phyloP scores from a whole-genome alignment of 345 rosid genomes.

The Brassica napus region DNA sequence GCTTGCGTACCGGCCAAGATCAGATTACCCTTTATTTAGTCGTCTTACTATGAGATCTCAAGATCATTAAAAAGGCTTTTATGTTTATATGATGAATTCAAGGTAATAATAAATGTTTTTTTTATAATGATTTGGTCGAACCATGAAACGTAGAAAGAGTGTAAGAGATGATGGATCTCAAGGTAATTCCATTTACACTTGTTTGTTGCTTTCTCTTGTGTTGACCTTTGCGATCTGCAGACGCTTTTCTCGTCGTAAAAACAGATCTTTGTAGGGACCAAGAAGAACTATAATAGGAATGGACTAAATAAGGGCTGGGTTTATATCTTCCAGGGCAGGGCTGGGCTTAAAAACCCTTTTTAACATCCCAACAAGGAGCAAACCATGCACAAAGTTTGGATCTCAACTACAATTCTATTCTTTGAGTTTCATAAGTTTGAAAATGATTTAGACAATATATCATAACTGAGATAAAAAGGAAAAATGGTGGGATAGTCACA shows the following conservation, averaged over 20 bases:
- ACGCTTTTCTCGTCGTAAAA: neutral
- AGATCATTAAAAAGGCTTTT: neutral
- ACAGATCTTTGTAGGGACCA: no score
- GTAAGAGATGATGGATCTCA: slow-evolving; percentile 11
- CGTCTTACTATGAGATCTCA: neutral
- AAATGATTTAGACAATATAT: neutral
- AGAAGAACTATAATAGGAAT: no score
- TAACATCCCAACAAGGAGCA: no score
- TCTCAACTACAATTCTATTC: no score
- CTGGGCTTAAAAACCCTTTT: no score
- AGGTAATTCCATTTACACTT: neutral
- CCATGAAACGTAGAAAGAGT: neutral
- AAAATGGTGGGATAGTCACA: no score
- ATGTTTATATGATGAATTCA: neutral
- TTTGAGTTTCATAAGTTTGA: neutral
- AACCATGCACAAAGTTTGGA: no score
- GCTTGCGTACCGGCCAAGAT: slow-evolving; percentile 34
- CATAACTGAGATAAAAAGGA: neutral
- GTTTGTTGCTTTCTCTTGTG: neutral
- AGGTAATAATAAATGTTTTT: neutral
- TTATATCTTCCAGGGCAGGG: no score
- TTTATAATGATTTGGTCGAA: neutral
- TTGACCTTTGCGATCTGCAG: neutral
- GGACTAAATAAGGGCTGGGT: no score
- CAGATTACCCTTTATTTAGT: slow-evolving; percentile 15